These are phyloP conservation scores for Fusarium hainanense DNA, from an alignment of 2,329 filamentous ascomycete genomes.

Conservation along the genomic window DNA sequence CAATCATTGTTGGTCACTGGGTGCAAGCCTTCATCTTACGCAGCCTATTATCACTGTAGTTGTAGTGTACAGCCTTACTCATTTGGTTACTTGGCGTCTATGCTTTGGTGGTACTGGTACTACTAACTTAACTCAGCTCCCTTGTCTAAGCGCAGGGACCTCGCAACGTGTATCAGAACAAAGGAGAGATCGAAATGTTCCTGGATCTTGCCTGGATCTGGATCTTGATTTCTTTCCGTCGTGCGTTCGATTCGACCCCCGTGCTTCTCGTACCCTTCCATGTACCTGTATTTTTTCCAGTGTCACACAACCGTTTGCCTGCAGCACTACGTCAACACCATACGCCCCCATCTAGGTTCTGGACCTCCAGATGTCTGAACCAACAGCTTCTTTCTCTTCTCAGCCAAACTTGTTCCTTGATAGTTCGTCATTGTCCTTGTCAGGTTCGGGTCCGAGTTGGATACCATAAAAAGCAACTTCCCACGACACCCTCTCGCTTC, in stretches of 20 bases:
- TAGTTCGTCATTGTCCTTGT: background rate
- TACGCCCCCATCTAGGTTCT: slow-evolving; percentile 1
- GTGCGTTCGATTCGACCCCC: background rate
- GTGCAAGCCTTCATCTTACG: background rate
- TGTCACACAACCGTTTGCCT: slow-evolving; percentile 25
- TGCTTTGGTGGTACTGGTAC: background rate
- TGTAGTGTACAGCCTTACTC: background rate
- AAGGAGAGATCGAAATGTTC: slow-evolving; percentile 4
- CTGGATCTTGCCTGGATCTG: slow-evolving; percentile 5
- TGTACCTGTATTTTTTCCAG: background rate
- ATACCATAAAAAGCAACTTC: slow-evolving; percentile 11
- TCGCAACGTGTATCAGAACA: background rate
- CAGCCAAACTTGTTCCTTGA: background rate
- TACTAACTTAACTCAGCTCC: background rate
- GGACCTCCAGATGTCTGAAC: background rate
- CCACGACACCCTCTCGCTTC: slow-evolving; percentile 14
- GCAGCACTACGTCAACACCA: slow-evolving; percentile 26
- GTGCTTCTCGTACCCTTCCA: slow-evolving; percentile 3
- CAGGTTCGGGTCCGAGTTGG: background rate
- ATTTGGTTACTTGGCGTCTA: background rate
- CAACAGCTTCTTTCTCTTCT: background rate
- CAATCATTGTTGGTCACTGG: background rate
- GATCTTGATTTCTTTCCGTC: slow-evolving; percentile 6
- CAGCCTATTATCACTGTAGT: background rate
- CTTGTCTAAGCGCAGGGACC: background rate